phyloP scores from a whole-genome alignment of 306 rosid genomes.

The Psophocarpus tetragonolobus region DNA sequence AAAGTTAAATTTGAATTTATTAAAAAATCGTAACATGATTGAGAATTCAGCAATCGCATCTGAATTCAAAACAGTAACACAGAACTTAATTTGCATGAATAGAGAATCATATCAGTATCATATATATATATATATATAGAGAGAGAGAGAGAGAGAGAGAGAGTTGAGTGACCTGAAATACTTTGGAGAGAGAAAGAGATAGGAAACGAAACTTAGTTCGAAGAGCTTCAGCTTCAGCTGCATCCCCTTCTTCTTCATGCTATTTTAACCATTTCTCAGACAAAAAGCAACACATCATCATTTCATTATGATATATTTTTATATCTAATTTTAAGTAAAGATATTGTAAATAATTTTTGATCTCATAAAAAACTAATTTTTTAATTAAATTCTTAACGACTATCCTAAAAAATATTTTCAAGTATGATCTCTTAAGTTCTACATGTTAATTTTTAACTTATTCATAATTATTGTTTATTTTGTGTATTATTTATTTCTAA shows the following conservation, averaged over 20 bases:
- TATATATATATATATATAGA: not conserved
- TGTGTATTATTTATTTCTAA: too few relatives aligned
- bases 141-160: conserved; percentile 24
- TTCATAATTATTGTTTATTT: too few relatives aligned
- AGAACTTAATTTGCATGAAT: not conserved
- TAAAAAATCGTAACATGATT: not conserved
- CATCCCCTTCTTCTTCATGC: not conserved
- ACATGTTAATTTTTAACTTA: not conserved
- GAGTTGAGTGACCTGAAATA: conserved; percentile 34
- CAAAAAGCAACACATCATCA: too few relatives aligned
- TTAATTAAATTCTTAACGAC: not conserved
- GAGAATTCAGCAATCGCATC: not conserved
- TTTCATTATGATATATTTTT: too few relatives aligned
- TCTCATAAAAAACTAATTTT: too few relatives aligned
- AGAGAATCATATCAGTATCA: not conserved
- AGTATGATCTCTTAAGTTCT: too few relatives aligned
- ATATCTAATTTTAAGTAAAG: too few relatives aligned
- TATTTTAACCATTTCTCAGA: not conserved
- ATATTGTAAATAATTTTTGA: too few relatives aligned
- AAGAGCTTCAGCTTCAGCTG: conserved; percentile 8
- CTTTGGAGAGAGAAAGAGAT: conserved; percentile 23
- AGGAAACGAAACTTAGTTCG: not conserved
- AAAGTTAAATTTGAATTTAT: not conserved
- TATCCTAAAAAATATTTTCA: too few relatives aligned
- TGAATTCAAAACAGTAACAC: not conserved